Evolutionary conservation across 257 asterid species (phyloP), one percentile per base, ranked within the genome.

Genomic region (Verbena officinalis): DNA sequence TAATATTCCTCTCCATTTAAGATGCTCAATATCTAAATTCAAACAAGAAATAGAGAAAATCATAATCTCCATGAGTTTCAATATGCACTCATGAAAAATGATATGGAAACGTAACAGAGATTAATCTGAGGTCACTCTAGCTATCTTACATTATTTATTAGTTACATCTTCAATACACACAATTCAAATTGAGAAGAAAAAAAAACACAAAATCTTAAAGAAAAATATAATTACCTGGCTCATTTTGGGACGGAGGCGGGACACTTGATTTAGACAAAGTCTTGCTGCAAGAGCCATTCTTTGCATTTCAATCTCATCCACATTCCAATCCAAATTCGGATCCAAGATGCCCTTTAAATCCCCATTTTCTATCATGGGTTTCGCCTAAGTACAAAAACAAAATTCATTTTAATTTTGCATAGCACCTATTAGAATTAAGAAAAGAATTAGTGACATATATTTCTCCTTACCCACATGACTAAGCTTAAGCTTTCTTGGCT

Each of bases 401-500:
- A 22, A 5, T 9, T 51, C 3, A 27, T 5, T 16, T 7, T 19
- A 49, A 49, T 16, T n/a, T 20, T 49, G 8, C 55, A 16, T 12
- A 19, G 10, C 33, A 46, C 3, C 11, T 46, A 39, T 59, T 20
- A 7, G 21, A 30, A 46, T 8, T 46, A 55, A 27, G 58, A 17
- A 33, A 57, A 9, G 10, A n/a, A 30, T n/a, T 8, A n/a, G 2
- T 7, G n/a, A 50, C 46, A 33, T 63, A 24, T 21, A 43, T 22
- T 36, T 52, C 56, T 61, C 62, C 96, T 88, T 84, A 94, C 99
- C 99, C 98, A 94, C 81, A 84, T 83, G 68, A 90, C 85, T 58
- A 94, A 76, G 82, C 98, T 94, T 58, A 94, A 76, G 81, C 98
- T 94, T 73, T 88, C 91, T 75, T 82, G 95, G 33, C 83, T 83